phyloP scores from a whole-genome alignment of 1,284 basidiomycete genomes.

The Fomitopsis palustris region DNA sequence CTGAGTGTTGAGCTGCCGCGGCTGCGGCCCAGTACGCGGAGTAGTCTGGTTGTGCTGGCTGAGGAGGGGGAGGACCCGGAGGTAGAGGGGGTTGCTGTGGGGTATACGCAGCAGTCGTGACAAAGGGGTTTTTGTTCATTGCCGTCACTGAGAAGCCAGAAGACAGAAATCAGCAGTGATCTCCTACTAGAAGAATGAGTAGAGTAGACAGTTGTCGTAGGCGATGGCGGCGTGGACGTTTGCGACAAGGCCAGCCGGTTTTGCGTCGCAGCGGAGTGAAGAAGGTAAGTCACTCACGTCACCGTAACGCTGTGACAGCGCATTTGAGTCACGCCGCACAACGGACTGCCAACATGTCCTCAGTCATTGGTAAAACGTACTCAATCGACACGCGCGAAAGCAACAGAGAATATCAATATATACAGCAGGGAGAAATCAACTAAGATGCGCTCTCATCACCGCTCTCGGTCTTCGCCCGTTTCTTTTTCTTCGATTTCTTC shows the following conservation, averaged over 20 bases:
- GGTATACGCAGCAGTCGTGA: slow-evolving; percentile 62
- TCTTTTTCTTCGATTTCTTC: slow-evolving; percentile 33
- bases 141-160: slow-evolving; percentile 4
- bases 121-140: slow-evolving; percentile 82
- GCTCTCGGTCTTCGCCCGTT: background rate
- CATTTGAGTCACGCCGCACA: background rate
- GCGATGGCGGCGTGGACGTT: background rate
- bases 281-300: background rate
- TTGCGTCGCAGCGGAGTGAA: background rate
- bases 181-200: background rate
- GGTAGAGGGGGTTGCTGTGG: slow-evolving; percentile 73
- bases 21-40: slow-evolving; percentile 71
- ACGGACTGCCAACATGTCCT: too few species aligned
- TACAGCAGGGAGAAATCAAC: background rate
- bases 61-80: slow-evolving; percentile 71
- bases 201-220: background rate
- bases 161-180: slow-evolving; percentile 5
- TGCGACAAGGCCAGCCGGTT: background rate
- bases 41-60: slow-evolving; percentile 67
- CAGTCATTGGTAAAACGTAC: too few species aligned
- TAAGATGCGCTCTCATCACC: background rate
- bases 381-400: too few species aligned
- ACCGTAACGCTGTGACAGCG: background rate
- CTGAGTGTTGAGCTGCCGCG: slow-evolving; percentile 45
- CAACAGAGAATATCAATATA: background rate